Evolutionary conservation across 345 rosid genomes (phyloP), one percentile per base, ranked within the genome.

Genomic region (Brassica carinata): DNA sequence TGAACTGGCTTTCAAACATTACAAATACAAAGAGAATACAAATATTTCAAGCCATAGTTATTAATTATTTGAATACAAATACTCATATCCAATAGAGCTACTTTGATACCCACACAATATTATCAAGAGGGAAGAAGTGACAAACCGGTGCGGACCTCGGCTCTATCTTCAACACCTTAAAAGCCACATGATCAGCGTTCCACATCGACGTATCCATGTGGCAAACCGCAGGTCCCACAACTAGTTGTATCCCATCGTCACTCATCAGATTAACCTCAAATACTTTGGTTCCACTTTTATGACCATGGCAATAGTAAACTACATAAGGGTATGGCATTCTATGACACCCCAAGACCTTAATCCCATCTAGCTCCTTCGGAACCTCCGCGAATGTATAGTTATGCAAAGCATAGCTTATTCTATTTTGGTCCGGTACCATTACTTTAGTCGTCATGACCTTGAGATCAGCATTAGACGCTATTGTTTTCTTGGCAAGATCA

Each of bases 141-240:
- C 97, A 94, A 33, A 92, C 97, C 0, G 94, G 92, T 36, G 84
- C 78, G 1, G 87, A 82, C 30, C 97, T 83, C 0, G 92, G 94
- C 34, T 86, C 27, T 31, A 91, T 64, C 26, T 73, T 76, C 8
- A 91, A 88, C 63, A 91, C 83, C 2, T 75, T 87, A 77, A 94
- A 94, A 4, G 95, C 87, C n/a, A 70, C 83, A 69, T 91, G 91
- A 15, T 88, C 87, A 4, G 3, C 51, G 63, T 86, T 76, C 98
- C 97, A 92, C 62, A 71, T 82, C 15, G 97, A 88, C 2, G 97
- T 92, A 59, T 94, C 91, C 97, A 90, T 88, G 80, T 92, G 98
- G 48, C 97, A 94, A 8, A 88, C 86, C 1, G 84, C 96, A 0
- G 70, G 73, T 30, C 94, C 93, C 11, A 87, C 76, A 2, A 91